These are phyloP conservation scores for Clarireedia monteithiana DNA, from an alignment of 2,329 filamentous ascomycete genomes.

Conservation along the genomic window DNA sequence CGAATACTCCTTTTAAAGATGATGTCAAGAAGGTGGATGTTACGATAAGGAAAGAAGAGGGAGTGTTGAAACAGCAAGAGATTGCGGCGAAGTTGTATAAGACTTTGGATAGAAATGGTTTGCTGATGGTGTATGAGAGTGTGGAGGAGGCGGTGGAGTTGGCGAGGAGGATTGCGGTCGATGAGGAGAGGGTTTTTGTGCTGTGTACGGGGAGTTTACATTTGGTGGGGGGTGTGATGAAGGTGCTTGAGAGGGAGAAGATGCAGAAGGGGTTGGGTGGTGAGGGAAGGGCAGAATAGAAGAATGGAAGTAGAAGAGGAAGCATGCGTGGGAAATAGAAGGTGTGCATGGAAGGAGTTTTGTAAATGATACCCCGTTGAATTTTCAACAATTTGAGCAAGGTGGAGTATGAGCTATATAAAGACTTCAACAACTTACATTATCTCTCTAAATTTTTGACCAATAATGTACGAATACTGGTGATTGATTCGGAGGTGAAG, in stretches of 20 bases:
- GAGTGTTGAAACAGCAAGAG: conserved; percentile 58
- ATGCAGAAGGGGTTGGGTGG: conserved; percentile 33
- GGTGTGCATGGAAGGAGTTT: conserved; percentile 41
- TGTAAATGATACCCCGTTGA: not conserved
- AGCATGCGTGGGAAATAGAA: too few relatives aligned
- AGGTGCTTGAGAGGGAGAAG: conserved; percentile 43
- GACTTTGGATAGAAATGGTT: conserved; percentile 40
- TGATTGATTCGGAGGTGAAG: too few relatives aligned
- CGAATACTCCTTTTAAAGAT: conserved; percentile 57
- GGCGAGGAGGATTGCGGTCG: conserved; percentile 32
- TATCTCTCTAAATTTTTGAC: too few relatives aligned
- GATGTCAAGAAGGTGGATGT: too few relatives aligned
- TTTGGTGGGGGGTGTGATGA: conserved; percentile 71
- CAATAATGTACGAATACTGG: too few relatives aligned
- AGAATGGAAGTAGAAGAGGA: conserved; percentile 49
- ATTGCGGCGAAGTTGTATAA: conserved; percentile 54
- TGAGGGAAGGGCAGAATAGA: conserved; percentile 72
- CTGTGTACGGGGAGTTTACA: conserved; percentile 80
- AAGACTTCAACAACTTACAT: not conserved
- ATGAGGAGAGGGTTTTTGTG: conserved; percentile 44
- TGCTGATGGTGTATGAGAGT: conserved; percentile 51
- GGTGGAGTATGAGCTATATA: not conserved
- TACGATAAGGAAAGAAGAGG: conserved; percentile 25
- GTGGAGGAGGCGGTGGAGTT: conserved; percentile 60
- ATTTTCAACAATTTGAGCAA: not conserved